phyloP scores from a whole-genome alignment of 805 yeast genomes.

The Lachancea lanzarotensis region DNA sequence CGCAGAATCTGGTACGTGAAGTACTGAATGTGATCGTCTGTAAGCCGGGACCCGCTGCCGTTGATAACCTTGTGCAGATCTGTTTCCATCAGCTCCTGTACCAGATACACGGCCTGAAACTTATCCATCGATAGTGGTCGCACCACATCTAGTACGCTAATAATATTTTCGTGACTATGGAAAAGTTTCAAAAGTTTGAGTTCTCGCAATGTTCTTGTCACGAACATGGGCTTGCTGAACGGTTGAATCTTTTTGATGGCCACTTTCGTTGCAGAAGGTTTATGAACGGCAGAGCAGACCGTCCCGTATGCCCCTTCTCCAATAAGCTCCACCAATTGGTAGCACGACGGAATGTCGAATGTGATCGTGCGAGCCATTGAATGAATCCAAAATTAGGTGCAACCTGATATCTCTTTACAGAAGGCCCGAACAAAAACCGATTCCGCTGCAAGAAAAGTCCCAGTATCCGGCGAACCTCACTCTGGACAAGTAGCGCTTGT shows the following conservation, averaged over 20 bases:
- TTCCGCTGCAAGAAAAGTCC: too few relatives aligned
- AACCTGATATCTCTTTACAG: too few relatives aligned
- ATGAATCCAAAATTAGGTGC: too few relatives aligned
- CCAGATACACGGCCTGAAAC: slow-evolving; percentile 65
- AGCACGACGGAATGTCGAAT: slow-evolving; percentile 59
- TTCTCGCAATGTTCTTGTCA: slow-evolving; percentile 66
- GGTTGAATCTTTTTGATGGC: slow-evolving; percentile 78
- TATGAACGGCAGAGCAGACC: slow-evolving; percentile 63
- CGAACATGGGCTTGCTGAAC: slow-evolving; percentile 56
- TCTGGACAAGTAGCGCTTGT: too few relatives aligned
- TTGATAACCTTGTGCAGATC: slow-evolving; percentile 60
- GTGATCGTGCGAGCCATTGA: slow-evolving; percentile 42
- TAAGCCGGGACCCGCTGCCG: slow-evolving; percentile 31
- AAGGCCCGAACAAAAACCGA: too few relatives aligned
- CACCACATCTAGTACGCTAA: slow-evolving; percentile 59
- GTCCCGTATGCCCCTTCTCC: slow-evolving; percentile 85
- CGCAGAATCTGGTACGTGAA: slow-evolving; percentile 64
- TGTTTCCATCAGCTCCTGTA: slow-evolving; percentile 74
- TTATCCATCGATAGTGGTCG: slow-evolving; percentile 51
- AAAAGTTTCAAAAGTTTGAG: slow-evolving; percentile 59
- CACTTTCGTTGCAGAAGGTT: slow-evolving; percentile 53
- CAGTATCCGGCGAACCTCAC: too few relatives aligned
- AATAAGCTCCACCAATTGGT: slow-evolving; percentile 50
- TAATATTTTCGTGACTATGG: slow-evolving; percentile 64
- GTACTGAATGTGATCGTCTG: slow-evolving; percentile 64